Conservation (phyloP, 2,329 filamentous ascomycete species). For the Calonectria henricotiae region DNA sequence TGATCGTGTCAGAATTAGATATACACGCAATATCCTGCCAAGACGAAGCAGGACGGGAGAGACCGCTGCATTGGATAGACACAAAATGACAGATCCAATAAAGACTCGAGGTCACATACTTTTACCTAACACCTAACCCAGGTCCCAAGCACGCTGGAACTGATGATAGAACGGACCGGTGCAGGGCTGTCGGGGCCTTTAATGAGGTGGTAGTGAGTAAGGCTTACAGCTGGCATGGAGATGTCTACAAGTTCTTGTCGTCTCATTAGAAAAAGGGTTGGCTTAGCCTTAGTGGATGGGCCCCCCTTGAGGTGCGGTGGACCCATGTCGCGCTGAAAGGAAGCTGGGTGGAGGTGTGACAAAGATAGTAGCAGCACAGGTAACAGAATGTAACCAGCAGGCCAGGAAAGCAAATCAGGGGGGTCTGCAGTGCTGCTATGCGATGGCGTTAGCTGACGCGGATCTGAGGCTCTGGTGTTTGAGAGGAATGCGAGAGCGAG, state of each 20-base stretch:
- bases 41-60: slow-evolving; percentile 7
- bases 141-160: neutral
- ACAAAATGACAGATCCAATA: slow-evolving; percentile 18
- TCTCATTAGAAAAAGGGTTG: slow-evolving; percentile 19
- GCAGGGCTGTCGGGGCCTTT: neutral
- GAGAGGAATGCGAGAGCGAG: slow-evolving; percentile 20
- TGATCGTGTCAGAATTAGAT: slow-evolving; percentile 34
- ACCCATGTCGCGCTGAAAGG: slow-evolving; percentile 13
- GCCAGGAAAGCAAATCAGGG: neutral
- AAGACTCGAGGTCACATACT: neutral
- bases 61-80: slow-evolving; percentile 20
- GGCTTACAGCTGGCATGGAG: slow-evolving; percentile 10
- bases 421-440: neutral
- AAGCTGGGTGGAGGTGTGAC: slow-evolving; percentile 7
- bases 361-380: slow-evolving; percentile 16
- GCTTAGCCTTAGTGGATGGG: slow-evolving; percentile 18
- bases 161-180: neutral
- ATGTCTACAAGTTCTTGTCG: slow-evolving; percentile 13
- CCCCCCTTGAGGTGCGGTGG: neutral
- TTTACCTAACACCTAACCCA: neutral
- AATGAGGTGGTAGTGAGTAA: neutral
- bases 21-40: slow-evolving; percentile 14
- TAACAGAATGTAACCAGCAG: neutral
- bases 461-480: slow-evolving; percentile 19
- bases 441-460: slow-evolving; percentile 15